A percentile compares a stretch with the other conserved stretches of the same genome.
Conservation (phyloP, 306 rosid genomes). For the Rosa multiflora region DNA sequence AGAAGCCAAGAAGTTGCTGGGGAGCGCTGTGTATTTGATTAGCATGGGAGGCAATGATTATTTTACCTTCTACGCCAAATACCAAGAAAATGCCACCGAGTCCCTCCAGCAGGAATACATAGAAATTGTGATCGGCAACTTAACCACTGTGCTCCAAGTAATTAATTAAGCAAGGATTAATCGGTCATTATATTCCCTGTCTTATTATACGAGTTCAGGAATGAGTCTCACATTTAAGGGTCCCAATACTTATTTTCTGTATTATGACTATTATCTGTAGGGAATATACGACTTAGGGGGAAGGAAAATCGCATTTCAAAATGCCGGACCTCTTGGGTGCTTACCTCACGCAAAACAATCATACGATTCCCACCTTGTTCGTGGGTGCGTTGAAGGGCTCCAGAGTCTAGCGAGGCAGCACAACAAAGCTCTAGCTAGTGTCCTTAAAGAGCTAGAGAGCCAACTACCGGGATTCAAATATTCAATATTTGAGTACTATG, state of each 20-base stretch:
- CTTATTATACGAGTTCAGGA: not conserved
- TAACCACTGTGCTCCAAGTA: not conserved
- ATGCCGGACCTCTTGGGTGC: slow-evolving; percentile 33
- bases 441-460: slow-evolving; percentile 34
- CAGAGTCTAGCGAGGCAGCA: slow-evolving; percentile 30
- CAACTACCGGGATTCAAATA: slow-evolving; percentile 48
- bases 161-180: not conserved
- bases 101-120: not conserved
- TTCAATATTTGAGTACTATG: slow-evolving; percentile 30
- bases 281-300: not conserved
- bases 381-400: slow-evolving; percentile 24
- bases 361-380: slow-evolving; percentile 9
- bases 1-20: not conserved
- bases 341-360: slow-evolving; percentile 10
- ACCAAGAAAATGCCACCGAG: slow-evolving; percentile 1
- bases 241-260: not conserved
- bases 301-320: slow-evolving; percentile 1
- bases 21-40: not conserved
- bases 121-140: not conserved
- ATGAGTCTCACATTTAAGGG: not conserved
- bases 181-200: not conserved
- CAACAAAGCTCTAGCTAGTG: slow-evolving; percentile 30
- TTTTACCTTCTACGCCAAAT: not conserved
- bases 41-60: slow-evolving; percentile 14
- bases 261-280: not conserved